Conservation (phyloP, 371 early-diverging fungal genomes). For the Rhizopus stolonifer region DNA sequence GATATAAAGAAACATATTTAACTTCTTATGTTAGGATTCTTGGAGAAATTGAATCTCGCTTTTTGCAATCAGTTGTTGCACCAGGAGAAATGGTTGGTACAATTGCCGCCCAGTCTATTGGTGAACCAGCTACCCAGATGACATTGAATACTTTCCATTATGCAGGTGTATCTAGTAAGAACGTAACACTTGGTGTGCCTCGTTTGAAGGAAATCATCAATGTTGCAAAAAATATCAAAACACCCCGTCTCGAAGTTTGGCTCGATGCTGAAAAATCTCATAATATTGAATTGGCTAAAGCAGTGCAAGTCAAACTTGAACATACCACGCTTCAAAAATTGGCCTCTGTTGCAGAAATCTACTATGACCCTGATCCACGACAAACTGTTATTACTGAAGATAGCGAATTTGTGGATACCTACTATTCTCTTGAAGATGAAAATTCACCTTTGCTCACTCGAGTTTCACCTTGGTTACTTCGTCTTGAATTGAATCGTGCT, state of each 20-base stretch:
- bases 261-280: slow-evolving; percentile 75
- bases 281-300: slow-evolving; percentile 86
- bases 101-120: slow-evolving; percentile 99
- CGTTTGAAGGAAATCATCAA: slow-evolving; percentile 99
- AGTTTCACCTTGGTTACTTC: slow-evolving; percentile 94
- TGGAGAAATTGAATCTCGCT: slow-evolving; percentile 90
- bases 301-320: slow-evolving; percentile 90
- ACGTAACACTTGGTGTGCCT: slow-evolving; percentile 99
- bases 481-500: slow-evolving; percentile 87
- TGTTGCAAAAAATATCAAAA: slow-evolving; percentile 97
- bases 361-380: slow-evolving; percentile 95
- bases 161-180: slow-evolving; percentile 98
- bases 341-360: slow-evolving; percentile 87
- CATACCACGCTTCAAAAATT: slow-evolving; percentile 89
- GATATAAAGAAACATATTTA: not conserved
- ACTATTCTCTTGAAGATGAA: slow-evolving; percentile 88
- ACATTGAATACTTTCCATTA: slow-evolving; percentile 99
- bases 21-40: slow-evolving; percentile 66
- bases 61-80: slow-evolving; percentile 88
- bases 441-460: slow-evolving; percentile 49
- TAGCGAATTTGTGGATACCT: slow-evolving; percentile 89
- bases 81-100: slow-evolving; percentile 99
- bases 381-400: slow-evolving; percentile 91
- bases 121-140: slow-evolving; percentile 99
- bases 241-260: slow-evolving; percentile 92